Base-by-base conservation (phyloP, 108 stramenopile species). In the Epipyxis sp. region DNA sequence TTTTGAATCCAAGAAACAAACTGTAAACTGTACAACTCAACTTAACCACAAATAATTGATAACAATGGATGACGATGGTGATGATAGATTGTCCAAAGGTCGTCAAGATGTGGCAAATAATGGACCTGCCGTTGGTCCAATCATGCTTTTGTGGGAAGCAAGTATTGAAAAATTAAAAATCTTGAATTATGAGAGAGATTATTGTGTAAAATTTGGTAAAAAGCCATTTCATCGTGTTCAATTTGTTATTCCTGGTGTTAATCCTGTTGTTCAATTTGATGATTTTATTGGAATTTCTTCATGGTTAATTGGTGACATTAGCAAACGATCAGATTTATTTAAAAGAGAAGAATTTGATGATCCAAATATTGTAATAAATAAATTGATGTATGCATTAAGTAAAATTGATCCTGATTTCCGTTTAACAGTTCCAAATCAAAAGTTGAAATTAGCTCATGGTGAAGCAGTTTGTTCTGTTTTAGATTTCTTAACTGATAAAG, bases 291-390 rank as follows among this genome's bases (percentile, higher is more conserved):
- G 3, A 32, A 44, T 85, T 3, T 67, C 27, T 1, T 1, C 34
- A 13, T 85, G 80, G 68, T 61, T 86, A n/a, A 16, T 76, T 35
- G 27, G 16, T 16, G 40, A 32, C 40, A 59, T 77, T 37, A 88
- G 79, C 43, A 65, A 81, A 59, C 77, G 84, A 50, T 46, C 54
- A 41, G 27, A 83, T 45, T 16, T 41, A 41, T 83, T 87, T 59
- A 10, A 58, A 54, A 69, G 85, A 1, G 87, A 88, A 61, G 68
- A 87, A 46, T 85, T 67, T 45, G 88, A 89, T 59, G 87, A 89
- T 40, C 87, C 88, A 1, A 89, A 83, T 80, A 88, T 86, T 3
- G 67, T 71, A 35, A 83, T 74, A 1, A 87, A 89, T 59, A 89
- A 88, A 46, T 35, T 89, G 37, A 87, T 88, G 86, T 76, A 87